Base-by-base conservation (phyloP, 208 protist genomes). In the Acanthamoeba lenticulata region DNA sequence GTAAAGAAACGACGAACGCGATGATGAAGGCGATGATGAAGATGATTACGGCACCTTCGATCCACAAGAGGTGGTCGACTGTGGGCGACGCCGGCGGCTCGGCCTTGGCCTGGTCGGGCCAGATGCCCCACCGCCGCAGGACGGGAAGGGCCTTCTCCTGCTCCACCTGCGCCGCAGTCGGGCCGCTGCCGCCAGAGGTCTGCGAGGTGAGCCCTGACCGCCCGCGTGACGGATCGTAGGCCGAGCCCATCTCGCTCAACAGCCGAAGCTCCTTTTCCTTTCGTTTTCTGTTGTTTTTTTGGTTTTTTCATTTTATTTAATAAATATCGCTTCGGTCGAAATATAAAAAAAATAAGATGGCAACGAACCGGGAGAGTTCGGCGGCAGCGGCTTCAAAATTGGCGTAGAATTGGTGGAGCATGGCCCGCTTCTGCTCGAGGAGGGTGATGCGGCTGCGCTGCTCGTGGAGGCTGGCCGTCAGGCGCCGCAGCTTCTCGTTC, bases 391-490 rank as follows among this genome's bases (percentile, higher is more conserved):
- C 49, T 67, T 91, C 57, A 44, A 72, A 91, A 49, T 91, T 91
- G 57, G 24, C 17, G 38, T 49, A 91, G 52, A 69, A 91, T 49
- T 91, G 85, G 34, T 91, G 32, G 7, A 91, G 57, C 57, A 91
- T 62, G 44, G 57, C 42, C 32, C 42, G 49, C 85, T 91, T 91
- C 36, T 67, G 85, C 40, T 91, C 85, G n/a, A 91, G 85, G 2
- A 91, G 55, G 0, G 17, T 38, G 49, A 91, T 72, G 57, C 49
- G 85, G 38, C 24, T 67, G 19, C 85, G 49, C 40, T 91, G 85
- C 32, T 91, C 85, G 55, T 13, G 65, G 24, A 91, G 2, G 27
- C 34, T 91, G 1, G 13, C 85, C 49, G n/a, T 32, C 34, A 91
- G 17, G 27, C 29, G 21, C 6, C 36, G 55, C 57, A 91, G 34